Conservation (phyloP, 208 protist genomes). For the Trypanosoma scelopori region DNA sequence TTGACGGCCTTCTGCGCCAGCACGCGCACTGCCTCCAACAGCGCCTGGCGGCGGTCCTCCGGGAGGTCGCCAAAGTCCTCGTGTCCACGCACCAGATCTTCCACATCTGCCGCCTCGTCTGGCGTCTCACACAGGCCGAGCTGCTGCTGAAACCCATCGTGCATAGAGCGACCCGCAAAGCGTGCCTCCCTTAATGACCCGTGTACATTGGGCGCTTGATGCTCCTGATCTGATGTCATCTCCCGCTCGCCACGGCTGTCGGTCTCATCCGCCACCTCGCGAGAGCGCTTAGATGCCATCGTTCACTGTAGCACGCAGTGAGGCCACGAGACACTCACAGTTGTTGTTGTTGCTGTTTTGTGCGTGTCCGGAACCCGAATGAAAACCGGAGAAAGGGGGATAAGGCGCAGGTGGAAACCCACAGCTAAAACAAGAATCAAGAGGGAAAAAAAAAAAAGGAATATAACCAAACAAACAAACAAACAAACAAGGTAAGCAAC, state of each 20-base stretch:
- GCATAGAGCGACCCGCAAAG: conserved; percentile 61
- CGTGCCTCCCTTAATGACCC: conserved; percentile 55
- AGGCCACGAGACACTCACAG: not conserved
- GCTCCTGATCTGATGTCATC: not conserved
- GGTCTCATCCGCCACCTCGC: conserved; percentile 3
- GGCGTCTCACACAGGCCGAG: conserved; percentile 58
- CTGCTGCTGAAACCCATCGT: conserved; percentile 31
- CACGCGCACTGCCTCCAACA: conserved; percentile 66
- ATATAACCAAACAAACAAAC: not conserved
- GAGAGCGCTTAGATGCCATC: conserved; percentile 19
- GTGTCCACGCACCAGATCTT: conserved; percentile 70
- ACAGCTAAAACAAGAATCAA: too few species aligned
- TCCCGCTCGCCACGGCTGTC: not conserved
- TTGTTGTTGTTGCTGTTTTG: too few species aligned
- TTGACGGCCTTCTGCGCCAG: conserved; percentile 38
- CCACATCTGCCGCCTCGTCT: conserved; percentile 80
- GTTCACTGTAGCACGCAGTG: not conserved
- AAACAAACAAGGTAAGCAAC: too few species aligned
- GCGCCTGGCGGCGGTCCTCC: conserved; percentile 49
- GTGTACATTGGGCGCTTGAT: not conserved
- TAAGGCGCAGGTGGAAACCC: too few species aligned
- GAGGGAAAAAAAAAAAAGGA: not conserved
- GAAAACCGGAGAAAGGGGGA: too few species aligned
- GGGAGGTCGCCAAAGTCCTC: conserved; percentile 84
- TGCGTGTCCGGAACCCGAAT: not conserved